Evolutionary conservation across 495 filamentous ascomycete genomes (phyloP).

Genomic region (Apodospora peruviana): DNA sequence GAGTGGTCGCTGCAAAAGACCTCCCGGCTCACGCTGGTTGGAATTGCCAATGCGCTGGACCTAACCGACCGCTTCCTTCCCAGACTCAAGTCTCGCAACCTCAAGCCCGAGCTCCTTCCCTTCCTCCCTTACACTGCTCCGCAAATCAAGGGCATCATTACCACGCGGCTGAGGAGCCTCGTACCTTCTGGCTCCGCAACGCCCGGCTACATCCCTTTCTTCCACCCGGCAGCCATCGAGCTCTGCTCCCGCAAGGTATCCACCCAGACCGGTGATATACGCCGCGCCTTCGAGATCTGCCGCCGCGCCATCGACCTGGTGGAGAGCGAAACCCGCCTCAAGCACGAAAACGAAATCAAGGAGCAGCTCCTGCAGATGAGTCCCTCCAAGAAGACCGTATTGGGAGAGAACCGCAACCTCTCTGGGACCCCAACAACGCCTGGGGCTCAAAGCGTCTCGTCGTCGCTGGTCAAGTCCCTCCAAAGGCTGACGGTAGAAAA

Average conservation of each 20-base stretch:
- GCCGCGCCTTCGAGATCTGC: conserved; percentile 92
- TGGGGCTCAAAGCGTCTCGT: conserved; percentile 17
- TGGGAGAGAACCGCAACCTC: conserved; percentile 41
- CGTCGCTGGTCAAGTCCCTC: conserved; percentile 43
- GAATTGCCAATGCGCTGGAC: conserved; percentile 95
- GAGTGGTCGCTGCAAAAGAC: conserved; percentile 80
- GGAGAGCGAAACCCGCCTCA: conserved; percentile 71
- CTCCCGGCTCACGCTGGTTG: conserved; percentile 76
- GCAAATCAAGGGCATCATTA: conserved; percentile 87
- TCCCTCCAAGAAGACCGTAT: conserved; percentile 33
- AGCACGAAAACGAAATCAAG: conserved; percentile 49
- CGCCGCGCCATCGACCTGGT: conserved; percentile 84
- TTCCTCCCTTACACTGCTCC: conserved; percentile 87
- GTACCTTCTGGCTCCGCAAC: conserved; percentile 41
- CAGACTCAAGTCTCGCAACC: conserved; percentile 82
- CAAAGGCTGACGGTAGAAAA: conserved; percentile 58
- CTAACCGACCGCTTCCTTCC: conserved; percentile 93
- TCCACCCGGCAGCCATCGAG: conserved; percentile 89
- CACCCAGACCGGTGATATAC: conserved; percentile 86
- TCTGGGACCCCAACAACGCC: conserved; percentile 36
- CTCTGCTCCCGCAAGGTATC: conserved; percentile 92
- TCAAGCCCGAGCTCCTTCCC: conserved; percentile 84
- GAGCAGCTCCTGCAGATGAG: conserved; percentile 44
- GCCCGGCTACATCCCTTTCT: conserved; percentile 68
- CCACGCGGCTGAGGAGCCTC: conserved; percentile 70